Percentiles rank a stretch among this genome's conserved stretches.
Evolutionary conservation across 2,329 filamentous ascomycete species (phyloP).

Genomic region (Cercospora canescens): DNA sequence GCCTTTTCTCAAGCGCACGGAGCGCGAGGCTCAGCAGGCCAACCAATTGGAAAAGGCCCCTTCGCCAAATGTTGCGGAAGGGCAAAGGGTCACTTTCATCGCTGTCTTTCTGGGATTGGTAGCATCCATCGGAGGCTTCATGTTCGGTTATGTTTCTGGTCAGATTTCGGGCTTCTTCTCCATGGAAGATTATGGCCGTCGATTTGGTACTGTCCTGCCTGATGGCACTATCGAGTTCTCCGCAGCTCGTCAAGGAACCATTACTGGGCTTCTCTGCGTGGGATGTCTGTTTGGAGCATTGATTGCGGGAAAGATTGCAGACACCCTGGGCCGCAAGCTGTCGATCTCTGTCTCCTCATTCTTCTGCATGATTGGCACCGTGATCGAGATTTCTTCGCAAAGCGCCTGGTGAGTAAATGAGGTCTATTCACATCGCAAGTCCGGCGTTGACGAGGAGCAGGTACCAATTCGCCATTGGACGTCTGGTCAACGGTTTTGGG

Average conservation of each 20-base stretch:
- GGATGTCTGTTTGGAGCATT: slow-evolving; percentile 46
- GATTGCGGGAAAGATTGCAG: slow-evolving; percentile 50
- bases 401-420: slow-evolving; percentile 34
- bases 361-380: slow-evolving; percentile 44
- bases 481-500: slow-evolving; percentile 45
- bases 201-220: slow-evolving; percentile 53
- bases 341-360: slow-evolving; percentile 52
- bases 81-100: slow-evolving; percentile 35
- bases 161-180: slow-evolving; percentile 54
- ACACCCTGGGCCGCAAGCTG: slow-evolving; percentile 50
- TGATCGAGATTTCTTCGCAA: slow-evolving; percentile 46
- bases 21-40: slow-evolving; percentile 34
- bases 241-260: slow-evolving; percentile 39
- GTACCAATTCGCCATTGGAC: slow-evolving; percentile 49
- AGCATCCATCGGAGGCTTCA: slow-evolving; percentile 57
- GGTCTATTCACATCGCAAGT: neutral
- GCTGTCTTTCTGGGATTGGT: slow-evolving; percentile 56
- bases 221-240: slow-evolving; percentile 41
- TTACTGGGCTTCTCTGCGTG: slow-evolving; percentile 47
- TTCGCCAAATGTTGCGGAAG: slow-evolving; percentile 22
- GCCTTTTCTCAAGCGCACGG: slow-evolving; percentile 37
- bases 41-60: slow-evolving; percentile 34
- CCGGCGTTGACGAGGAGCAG: neutral
- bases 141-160: slow-evolving; percentile 55
- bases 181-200: slow-evolving; percentile 54